Conservation (phyloP, 495 filamentous ascomycete genomes). For the Trichoderma parareesei region DNA sequence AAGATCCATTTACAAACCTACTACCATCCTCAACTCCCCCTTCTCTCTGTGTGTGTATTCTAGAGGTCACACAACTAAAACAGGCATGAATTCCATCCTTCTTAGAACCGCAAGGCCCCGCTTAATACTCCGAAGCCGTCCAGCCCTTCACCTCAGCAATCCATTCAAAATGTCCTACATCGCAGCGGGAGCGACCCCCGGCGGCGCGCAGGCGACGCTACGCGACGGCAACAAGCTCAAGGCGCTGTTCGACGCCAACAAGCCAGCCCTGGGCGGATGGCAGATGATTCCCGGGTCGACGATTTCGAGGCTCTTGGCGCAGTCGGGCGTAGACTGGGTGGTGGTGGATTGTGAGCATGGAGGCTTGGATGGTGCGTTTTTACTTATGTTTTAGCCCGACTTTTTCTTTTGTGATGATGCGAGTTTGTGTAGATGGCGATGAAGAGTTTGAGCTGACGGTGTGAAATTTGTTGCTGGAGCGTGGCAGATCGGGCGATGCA, state of each 20-base stretch:
- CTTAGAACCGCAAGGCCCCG: neutral
- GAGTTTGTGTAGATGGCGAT: neutral
- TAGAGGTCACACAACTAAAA: too few species aligned
- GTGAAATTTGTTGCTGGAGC: neutral
- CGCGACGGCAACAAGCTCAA: slow-evolving; percentile 56
- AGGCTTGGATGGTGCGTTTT: slow-evolving; percentile 57
- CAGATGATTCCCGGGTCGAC: slow-evolving; percentile 72
- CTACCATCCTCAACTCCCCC: neutral
- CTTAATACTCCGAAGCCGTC: neutral
- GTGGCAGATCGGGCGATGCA: slow-evolving; percentile 65
- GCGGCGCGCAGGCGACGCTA: slow-evolving; percentile 32
- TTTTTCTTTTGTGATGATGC: neutral
- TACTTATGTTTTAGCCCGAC: neutral
- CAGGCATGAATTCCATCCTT: neutral
- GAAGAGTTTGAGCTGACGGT: neutral
- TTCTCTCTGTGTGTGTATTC: neutral
- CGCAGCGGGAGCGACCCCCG: neutral
- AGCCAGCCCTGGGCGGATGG: slow-evolving; percentile 56
- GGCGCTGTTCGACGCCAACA: slow-evolving; percentile 41
- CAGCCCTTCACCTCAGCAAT: neutral
- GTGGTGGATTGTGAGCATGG: slow-evolving; percentile 73
- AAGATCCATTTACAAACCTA: neutral
- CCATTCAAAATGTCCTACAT: neutral
- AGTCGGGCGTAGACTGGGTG: slow-evolving; percentile 65
- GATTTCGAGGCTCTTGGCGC: slow-evolving; percentile 57